Conservation (phyloP, 1,284 basidiomycete species). For the Cutaneotrichosporon sp. region DNA sequence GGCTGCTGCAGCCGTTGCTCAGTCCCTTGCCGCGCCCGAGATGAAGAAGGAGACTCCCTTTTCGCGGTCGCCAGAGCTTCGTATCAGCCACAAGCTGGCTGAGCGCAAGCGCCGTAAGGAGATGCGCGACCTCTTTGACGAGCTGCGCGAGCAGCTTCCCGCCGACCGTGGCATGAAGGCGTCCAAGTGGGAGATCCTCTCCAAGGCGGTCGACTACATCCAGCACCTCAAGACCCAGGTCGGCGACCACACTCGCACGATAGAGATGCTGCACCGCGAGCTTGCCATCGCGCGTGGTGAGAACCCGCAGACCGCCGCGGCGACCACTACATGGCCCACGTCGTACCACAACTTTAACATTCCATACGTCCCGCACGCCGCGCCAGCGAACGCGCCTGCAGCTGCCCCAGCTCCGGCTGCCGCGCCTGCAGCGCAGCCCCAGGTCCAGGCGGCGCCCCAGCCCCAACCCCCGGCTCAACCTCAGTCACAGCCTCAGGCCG, state of each 20-base stretch:
- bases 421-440: conserved; percentile 2
- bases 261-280: conserved; percentile 16
- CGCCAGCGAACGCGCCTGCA: not conserved
- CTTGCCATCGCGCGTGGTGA: conserved; percentile 12
- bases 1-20: conserved; percentile 16
- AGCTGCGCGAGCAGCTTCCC: conserved; percentile 81
- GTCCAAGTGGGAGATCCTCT: conserved; percentile 56
- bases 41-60: conserved; percentile 64
- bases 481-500: not conserved
- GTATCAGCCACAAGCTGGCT: conserved; percentile 88
- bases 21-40: conserved; percentile 6
- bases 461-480: not conserved
- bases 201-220: conserved; percentile 25
- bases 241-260: conserved; percentile 11
- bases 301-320: conserved; percentile 1
- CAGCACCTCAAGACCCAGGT: conserved; percentile 18
- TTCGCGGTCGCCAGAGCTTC: conserved; percentile 85
- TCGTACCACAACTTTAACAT: conserved; percentile 19
- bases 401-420: conserved; percentile 2
- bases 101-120: conserved; percentile 86
- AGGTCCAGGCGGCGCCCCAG: not conserved
- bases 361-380: conserved; percentile 15
- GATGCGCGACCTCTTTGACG: conserved; percentile 96
- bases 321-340: conserved; percentile 8
- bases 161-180: conserved; percentile 88